phyloP scores from a whole-genome alignment of 2,329 filamentous ascomycete genomes.

The Lachnellula hyalina region DNA sequence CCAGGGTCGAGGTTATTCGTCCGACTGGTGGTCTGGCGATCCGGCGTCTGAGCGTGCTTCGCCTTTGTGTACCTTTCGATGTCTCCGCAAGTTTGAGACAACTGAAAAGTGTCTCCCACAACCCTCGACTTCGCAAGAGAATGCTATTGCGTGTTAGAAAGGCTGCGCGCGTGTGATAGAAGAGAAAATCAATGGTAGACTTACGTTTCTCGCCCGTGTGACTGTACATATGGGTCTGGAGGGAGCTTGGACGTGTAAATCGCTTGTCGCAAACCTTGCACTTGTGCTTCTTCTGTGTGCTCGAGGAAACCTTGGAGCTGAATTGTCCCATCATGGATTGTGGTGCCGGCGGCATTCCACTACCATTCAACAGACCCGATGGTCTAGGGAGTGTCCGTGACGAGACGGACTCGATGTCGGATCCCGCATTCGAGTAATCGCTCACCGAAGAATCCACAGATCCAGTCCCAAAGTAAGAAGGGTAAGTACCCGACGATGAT shows the following conservation, averaged over 20 bases:
- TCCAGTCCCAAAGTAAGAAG: slow-evolving; percentile 70
- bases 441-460: slow-evolving; percentile 81
- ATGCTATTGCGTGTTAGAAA: slow-evolving; percentile 53
- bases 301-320: slow-evolving; percentile 91
- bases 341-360: slow-evolving; percentile 69
- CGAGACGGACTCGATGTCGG: slow-evolving; percentile 75
- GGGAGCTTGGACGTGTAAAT: slow-evolving; percentile 87
- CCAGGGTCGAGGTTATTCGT: slow-evolving; percentile 33
- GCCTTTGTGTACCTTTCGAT: slow-evolving; percentile 93
- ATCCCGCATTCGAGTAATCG: slow-evolving; percentile 86
- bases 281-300: slow-evolving; percentile 98
- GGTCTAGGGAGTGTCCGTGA: slow-evolving; percentile 82
- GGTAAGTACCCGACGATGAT: slow-evolving; percentile 76
- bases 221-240: slow-evolving; percentile 98
- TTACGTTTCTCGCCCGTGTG: slow-evolving; percentile 97
- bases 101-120: slow-evolving; percentile 96
- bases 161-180: neutral
- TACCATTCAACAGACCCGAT: slow-evolving; percentile 56
- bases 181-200: slow-evolving; percentile 30
- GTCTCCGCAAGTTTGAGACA: slow-evolving; percentile 88
- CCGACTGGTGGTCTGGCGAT: slow-evolving; percentile 55
- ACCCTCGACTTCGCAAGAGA: slow-evolving; percentile 88
- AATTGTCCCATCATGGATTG: slow-evolving; percentile 99
- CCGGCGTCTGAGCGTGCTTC: slow-evolving; percentile 59
- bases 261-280: slow-evolving; percentile 99